These are phyloP conservation scores for Penicillium fimorum DNA, from an alignment of 495 filamentous ascomycete species.

Conservation along the genomic window DNA sequence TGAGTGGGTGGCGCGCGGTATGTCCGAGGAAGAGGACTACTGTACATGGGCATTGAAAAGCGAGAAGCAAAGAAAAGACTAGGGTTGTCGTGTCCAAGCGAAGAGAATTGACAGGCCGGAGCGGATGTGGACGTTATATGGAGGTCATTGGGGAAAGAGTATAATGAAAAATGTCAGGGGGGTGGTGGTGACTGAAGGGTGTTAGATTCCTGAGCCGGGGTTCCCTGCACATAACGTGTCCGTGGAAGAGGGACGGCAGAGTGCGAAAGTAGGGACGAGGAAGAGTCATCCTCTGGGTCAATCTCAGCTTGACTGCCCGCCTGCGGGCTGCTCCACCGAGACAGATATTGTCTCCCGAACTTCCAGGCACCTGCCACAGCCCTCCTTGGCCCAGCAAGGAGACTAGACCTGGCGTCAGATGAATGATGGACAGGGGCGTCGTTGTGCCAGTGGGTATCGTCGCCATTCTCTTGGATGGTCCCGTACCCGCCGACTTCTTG, in stretches of 20 bases:
- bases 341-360: conserved; percentile 28
- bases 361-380: conserved; percentile 28
- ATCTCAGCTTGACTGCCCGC: conserved; percentile 15
- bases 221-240: conserved; percentile 4
- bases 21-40: not conserved
- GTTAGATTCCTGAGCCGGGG: not conserved
- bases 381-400: conserved; percentile 40
- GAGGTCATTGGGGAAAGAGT: not conserved
- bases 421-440: not conserved
- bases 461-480: conserved; percentile 26
- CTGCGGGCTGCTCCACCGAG: conserved; percentile 27
- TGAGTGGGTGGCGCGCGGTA: not conserved
- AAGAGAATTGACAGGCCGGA: not conserved
- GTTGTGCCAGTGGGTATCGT: not conserved
- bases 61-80: not conserved
- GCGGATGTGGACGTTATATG: not conserved
- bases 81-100: not conserved
- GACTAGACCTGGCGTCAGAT: conserved; percentile 1
- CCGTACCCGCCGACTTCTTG: conserved; percentile 27
- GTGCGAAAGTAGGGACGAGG: conserved; percentile 23
- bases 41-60: not conserved
- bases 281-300: conserved; percentile 10
- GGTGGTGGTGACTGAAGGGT: conserved; percentile 8
- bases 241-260: conserved; percentile 5
- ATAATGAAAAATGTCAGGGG: not conserved